Evolutionary conservation across 441 rosid species (phyloP).

Genomic region (Bocquillonia castaneifolia): DNA sequence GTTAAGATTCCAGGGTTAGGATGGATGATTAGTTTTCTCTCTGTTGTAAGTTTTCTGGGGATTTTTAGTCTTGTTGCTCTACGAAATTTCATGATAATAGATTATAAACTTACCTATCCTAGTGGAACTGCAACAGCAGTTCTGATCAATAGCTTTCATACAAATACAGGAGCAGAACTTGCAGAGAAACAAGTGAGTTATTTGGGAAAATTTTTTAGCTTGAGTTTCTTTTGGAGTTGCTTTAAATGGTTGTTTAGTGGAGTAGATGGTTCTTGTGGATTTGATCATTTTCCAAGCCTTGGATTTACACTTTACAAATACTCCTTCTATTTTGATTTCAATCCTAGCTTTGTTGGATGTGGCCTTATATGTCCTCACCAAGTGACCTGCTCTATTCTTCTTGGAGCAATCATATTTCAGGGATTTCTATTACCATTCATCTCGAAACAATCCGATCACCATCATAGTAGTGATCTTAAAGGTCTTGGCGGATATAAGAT

Average conservation of each 20-base stretch:
- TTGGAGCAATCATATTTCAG: slow-evolving; percentile 81
- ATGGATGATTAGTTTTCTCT: slow-evolving; percentile 23
- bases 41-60: slow-evolving; percentile 19
- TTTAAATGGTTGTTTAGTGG: slow-evolving; percentile 33
- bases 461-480: slow-evolving; percentile 65
- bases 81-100: slow-evolving; percentile 34
- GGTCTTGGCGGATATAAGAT: slow-evolving; percentile 95
- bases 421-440: slow-evolving; percentile 81
- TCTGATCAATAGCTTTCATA: slow-evolving; percentile 25
- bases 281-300: slow-evolving; percentile 82
- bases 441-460: slow-evolving; percentile 63
- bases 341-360: slow-evolving; percentile 86
- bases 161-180: slow-evolving; percentile 16
- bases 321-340: slow-evolving; percentile 29
- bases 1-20: slow-evolving; percentile 48
- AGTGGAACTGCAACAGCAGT: slow-evolving; percentile 95
- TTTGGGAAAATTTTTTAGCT: slow-evolving; percentile 9
- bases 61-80: slow-evolving; percentile 14
- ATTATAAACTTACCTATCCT: slow-evolving; percentile 83
- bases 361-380: slow-evolving; percentile 91
- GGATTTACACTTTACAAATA: slow-evolving; percentile 28
- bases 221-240: slow-evolving; percentile 27
- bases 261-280: slow-evolving; percentile 34
- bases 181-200: slow-evolving; percentile 20
- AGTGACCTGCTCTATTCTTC: slow-evolving; percentile 82